Evolutionary conservation across 1,139 yeast species (phyloP), one percentile per base, ranked within the genome.

Genomic region (Entelexis paramagnoliae): DNA sequence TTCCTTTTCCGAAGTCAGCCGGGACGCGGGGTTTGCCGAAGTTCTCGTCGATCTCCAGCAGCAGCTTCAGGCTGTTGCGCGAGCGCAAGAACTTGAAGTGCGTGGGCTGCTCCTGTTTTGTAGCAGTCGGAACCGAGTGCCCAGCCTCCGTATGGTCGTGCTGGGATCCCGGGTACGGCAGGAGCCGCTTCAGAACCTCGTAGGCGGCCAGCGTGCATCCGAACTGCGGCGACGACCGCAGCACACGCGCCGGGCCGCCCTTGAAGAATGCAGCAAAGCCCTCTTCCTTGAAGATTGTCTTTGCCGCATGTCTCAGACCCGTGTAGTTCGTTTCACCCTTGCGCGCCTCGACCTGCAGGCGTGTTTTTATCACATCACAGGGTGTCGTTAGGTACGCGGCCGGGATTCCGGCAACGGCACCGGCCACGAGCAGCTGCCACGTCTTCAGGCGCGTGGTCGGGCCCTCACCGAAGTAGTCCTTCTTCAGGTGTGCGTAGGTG

Each of bases 401-500:
- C 13, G 98, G 98, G 71, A 94, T 88, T 66, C 98, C 98, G 20
- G 98, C 97, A 61, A 89, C 68, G 13, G 96, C 97, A 69, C 98
- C 98, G 58, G 95, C 79, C 17, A 79, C 68, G 58, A 91, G 77
- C 61, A 91, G 72, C 68, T 91, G 95, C 82, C 89, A 81, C 26
- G 95, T 78, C 58, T 79, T 79, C 56, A 91, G 76, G 55, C 74
- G 68, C 58, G 75, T 71, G 50, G 68, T 66, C 7, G 96, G 95
- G 61, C 91, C 95, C 64, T 84, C 91, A 53, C 84, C 79, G 68
- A 88, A 89, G 61, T 86, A 66, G 62, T 81, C 78, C 68, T 79
- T 82, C 69, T 91, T 91, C 62, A 91, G 76, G 68, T 89, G 95
- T 38, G 96, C 95, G 68, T 91, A 91, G 13, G 96, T 80, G 51